Base-by-base conservation (phyloP, 2,329 filamentous ascomycete genomes). In the Trichoderma endophyticum region DNA sequence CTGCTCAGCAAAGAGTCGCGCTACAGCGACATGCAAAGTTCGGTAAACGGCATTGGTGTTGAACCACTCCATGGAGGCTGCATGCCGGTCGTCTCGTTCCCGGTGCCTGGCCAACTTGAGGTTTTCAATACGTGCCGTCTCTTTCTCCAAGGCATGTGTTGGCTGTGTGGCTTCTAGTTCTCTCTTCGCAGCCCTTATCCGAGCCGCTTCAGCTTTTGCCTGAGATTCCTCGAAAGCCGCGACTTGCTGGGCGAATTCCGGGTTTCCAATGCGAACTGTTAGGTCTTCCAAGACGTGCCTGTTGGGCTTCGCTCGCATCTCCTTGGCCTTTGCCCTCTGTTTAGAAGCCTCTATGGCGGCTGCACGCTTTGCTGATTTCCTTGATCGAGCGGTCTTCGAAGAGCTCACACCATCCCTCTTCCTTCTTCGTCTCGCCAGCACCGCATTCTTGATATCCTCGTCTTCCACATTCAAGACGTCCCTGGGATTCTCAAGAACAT, bases 1-100 rank as follows among this genome's bases (percentile, higher is more conserved):
- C 80, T 90, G 87, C 18, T 84, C 82, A 0, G 86, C 87, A 75
- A 90, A 90, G 4, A 90, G 81, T 1, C 88, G 83, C 8, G 88
- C 85, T 1, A 89, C 80, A 1, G 83, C 81, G 8, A 88, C 72
- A 74, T 90, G 86, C 0, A 90, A 80, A 0, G 83, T 84, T 9
- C 83, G 83, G 77, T 89, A 88, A 60, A 86, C 81, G 0, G 80
- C 59, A 65, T 88, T 80, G 0, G 79, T 77, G 9, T 82, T 75
- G 60, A 89, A 83, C 59, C 81, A 78, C 12, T 80, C 61, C n/a
- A 84, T 71, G 3, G 84, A 82, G 3, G 76, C 75, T 9, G 82
- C 76, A 70, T 89, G 83, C 1, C 84, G 85, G 3, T 76, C 69
- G 5, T 80, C 72, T 24, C 82, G 82, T 8, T 39, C 67, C 15